Evolutionary conservation across 1,284 basidiomycete genomes (phyloP).

Genomic region (Vanrija sp.): DNA sequence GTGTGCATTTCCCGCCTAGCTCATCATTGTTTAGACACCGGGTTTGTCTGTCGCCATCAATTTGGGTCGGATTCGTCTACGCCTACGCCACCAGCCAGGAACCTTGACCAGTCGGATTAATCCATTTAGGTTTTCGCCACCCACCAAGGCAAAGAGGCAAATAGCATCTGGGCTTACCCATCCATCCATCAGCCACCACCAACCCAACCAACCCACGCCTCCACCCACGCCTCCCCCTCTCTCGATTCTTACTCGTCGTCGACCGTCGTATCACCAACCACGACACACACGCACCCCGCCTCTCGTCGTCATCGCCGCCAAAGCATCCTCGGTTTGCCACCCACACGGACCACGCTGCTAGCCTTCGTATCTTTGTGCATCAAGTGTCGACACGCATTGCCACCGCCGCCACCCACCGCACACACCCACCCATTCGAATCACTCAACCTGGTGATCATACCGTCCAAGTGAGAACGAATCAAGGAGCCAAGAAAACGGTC

Average conservation of each 20-base stretch:
- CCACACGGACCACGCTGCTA: neutral
- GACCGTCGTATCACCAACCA: neutral
- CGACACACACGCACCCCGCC: neutral
- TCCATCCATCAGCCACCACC: neutral
- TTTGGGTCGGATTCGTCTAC: no score
- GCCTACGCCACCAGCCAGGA: no score
- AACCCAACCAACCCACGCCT: neutral
- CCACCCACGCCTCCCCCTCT: neutral
- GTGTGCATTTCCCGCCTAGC: no score
- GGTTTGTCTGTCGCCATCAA: no score
- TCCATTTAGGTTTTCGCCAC: no score
- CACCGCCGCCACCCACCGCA: no score
- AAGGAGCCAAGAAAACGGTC: slow-evolving; percentile 46
- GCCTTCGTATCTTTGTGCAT: neutral
- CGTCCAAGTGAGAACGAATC: slow-evolving; percentile 1
- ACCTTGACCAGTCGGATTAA: no score
- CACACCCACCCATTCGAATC: no score
- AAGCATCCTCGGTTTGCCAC: neutral
- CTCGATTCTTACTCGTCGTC: no score
- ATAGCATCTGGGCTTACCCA: neutral
- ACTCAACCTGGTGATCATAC: slow-evolving; percentile 1
- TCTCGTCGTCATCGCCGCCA: neutral
- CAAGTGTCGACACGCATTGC: no score
- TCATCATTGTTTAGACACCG: no score
- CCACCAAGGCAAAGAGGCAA: no score